Conservation (phyloP, 345 rosid species). For the Xanthoceras sorbifolium region DNA sequence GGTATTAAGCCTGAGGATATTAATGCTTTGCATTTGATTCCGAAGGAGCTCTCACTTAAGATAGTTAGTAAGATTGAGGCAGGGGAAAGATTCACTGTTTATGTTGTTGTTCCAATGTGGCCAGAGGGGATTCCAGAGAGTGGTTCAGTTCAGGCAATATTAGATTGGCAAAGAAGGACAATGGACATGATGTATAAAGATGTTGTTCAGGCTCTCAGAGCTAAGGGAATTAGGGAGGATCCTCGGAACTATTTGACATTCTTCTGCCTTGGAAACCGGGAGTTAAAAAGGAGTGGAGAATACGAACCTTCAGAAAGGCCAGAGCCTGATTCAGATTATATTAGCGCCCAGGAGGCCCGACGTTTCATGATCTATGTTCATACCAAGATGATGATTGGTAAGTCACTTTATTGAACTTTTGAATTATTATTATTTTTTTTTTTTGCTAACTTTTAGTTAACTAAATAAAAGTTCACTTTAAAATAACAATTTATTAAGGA, state of each 20-base stretch:
- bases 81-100: slow-evolving; percentile 82
- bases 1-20: slow-evolving; percentile 89
- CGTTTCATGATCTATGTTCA: slow-evolving; percentile 99
- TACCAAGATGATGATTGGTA: slow-evolving; percentile 98
- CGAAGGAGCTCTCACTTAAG: slow-evolving; percentile 92
- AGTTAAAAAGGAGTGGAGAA: slow-evolving; percentile 84
- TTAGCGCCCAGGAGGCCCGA: slow-evolving; percentile 89
- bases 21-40: slow-evolving; percentile 81
- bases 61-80: slow-evolving; percentile 91
- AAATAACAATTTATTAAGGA: background rate
- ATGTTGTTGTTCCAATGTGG: slow-evolving; percentile 97
- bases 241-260: slow-evolving; percentile 88
- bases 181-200: slow-evolving; percentile 98
- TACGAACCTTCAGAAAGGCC: slow-evolving; percentile 82
- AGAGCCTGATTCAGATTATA: slow-evolving; percentile 80
- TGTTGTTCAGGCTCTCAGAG: slow-evolving; percentile 69
- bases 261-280: slow-evolving; percentile 95
- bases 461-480: background rate
- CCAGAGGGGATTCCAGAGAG: slow-evolving; percentile 98
- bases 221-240: slow-evolving; percentile 68
- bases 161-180: slow-evolving; percentile 96
- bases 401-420: slow-evolving; percentile 11
- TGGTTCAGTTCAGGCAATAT: slow-evolving; percentile 89
- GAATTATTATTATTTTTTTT: background rate
- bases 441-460: background rate